Conservation (phyloP, 257 asterid genomes). For the Solanum neorickii region DNA sequence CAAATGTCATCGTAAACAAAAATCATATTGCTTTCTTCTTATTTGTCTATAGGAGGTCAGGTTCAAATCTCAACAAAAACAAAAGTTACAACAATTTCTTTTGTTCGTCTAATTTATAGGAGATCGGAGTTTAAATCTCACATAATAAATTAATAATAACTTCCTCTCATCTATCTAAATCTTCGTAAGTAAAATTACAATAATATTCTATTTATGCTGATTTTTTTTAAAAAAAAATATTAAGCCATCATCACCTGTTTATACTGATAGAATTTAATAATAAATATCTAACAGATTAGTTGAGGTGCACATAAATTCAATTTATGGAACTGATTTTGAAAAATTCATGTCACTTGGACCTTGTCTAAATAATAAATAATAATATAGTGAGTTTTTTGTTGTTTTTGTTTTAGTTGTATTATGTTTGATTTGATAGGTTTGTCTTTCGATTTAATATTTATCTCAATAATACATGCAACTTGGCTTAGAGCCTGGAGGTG, state of each 20-base stretch:
- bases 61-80: not conserved
- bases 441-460: not conserved
- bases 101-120: not conserved
- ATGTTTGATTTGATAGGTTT: not conserved
- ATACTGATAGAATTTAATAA: too few relatives aligned
- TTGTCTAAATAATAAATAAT: not conserved
- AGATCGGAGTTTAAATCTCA: not conserved
- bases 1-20: not conserved
- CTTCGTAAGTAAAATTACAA: not conserved
- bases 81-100: not conserved
- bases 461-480: not conserved
- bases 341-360: not conserved
- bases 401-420: not conserved
- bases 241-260: too few relatives aligned
- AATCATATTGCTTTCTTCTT: not conserved
- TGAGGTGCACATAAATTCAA: fast-evolving
- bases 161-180: not conserved
- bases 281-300: not conserved
- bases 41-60: not conserved
- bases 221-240: too few relatives aligned
- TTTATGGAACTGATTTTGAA: not conserved
- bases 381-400: not conserved
- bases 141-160: not conserved
- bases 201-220: too few relatives aligned
- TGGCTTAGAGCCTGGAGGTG: not conserved